A percentile compares a stretch with the other conserved stretches of the same genome.
These are phyloP conservation scores for Phytopythium mirpurense DNA, from an alignment of 352 stramenopile genomes.

Conservation along the genomic window DNA sequence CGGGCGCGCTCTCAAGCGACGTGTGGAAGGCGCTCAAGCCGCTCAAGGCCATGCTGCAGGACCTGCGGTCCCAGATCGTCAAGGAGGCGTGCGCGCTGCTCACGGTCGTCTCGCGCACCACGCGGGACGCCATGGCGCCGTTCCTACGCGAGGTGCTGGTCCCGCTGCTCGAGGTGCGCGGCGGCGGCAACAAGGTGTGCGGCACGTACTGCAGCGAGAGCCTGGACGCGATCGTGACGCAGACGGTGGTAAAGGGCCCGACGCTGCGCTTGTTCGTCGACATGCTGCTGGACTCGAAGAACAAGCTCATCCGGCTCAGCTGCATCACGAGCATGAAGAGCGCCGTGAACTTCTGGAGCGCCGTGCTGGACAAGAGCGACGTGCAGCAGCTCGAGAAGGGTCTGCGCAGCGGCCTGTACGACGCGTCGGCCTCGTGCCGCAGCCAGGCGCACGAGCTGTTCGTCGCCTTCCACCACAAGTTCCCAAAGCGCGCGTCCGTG, in stretches of 20 bases:
- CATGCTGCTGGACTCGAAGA: constrained; percentile 72
- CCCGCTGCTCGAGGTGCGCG: constrained; percentile 70
- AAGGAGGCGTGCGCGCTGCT: constrained; percentile 76
- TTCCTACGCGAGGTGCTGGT: constrained; percentile 72
- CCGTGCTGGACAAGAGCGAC: constrained; percentile 72
- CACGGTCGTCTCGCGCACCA: constrained; percentile 51
- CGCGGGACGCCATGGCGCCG: constrained; percentile 71
- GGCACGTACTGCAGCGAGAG: constrained; percentile 76
- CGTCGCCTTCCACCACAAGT: constrained; percentile 63
- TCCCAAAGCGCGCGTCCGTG: constrained; percentile 65
- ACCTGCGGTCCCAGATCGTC: constrained; percentile 82
- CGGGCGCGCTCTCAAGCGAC: constrained; percentile 37
- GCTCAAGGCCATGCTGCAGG: constrained; percentile 67
- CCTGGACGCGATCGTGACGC: constrained; percentile 54
- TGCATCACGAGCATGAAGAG: constrained; percentile 63
- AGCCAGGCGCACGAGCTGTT: constrained; percentile 68
- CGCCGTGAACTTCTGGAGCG: constrained; percentile 54
- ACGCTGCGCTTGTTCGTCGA: constrained; percentile 74
- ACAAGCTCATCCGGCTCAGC: constrained; percentile 72
- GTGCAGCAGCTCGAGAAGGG: constrained; percentile 79
- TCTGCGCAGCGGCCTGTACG: constrained; percentile 63
- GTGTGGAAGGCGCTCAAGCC: constrained; percentile 72
- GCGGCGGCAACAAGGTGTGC: constrained; percentile 81
- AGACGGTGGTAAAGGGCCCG: constrained; percentile 68
- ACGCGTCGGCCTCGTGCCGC: constrained; percentile 71